These are phyloP conservation scores for Penicillium soppii DNA, from an alignment of 495 filamentous ascomycete genomes.

Conservation along the genomic window DNA sequence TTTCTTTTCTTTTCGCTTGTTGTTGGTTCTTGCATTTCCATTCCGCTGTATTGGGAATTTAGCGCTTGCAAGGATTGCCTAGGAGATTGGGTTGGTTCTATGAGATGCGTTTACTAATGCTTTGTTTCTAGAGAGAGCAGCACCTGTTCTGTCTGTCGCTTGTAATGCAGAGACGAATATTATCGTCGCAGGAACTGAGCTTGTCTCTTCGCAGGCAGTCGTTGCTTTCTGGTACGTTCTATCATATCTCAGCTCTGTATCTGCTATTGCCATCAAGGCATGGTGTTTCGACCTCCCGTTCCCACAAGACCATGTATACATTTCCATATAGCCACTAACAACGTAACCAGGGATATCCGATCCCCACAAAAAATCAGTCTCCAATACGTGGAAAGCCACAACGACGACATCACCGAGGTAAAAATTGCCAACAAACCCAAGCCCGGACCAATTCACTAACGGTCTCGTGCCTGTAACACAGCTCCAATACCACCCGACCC, in stretches of 20 bases:
- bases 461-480: conserved; percentile 27
- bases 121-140: conserved; percentile 33
- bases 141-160: conserved; percentile 67
- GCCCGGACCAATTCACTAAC: not conserved
- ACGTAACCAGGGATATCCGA: conserved; percentile 64
- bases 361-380: conserved; percentile 50
- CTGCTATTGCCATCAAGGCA: no score
- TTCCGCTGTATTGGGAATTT: conserved; percentile 12
- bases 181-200: conserved; percentile 76
- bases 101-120: conserved; percentile 5
- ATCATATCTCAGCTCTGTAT: not conserved
- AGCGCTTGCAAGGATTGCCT: conserved; percentile 6
- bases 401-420: conserved; percentile 87
- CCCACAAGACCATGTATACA: conserved; percentile 3
- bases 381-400: conserved; percentile 82
- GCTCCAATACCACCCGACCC: conserved; percentile 70
- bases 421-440: not conserved
- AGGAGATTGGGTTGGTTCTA: not conserved
- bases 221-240: conserved; percentile 68
- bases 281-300: no score
- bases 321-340: conserved; percentile 32
- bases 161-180: conserved; percentile 56
- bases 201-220: conserved; percentile 68
- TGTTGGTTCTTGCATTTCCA: conserved; percentile 7
- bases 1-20: not conserved